phyloP scores from a whole-genome alignment of 352 stramenopile genomes.

The Globisporangium heterothallicum region DNA sequence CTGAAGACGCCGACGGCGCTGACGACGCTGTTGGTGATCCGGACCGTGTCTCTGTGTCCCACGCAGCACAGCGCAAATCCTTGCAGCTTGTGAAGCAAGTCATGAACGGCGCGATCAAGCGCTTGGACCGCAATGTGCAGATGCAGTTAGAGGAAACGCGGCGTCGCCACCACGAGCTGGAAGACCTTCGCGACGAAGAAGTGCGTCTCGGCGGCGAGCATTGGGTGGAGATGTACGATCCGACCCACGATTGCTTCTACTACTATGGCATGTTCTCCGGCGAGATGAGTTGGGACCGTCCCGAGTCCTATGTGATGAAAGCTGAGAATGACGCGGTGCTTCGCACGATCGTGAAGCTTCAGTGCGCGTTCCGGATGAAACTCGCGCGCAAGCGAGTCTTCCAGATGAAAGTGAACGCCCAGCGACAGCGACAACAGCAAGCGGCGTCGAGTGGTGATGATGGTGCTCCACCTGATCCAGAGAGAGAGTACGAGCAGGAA shows the following conservation, averaged over 20 bases:
- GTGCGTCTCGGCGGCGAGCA: conserved; percentile 23
- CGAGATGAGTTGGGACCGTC: conserved; percentile 38
- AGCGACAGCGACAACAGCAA: not conserved
- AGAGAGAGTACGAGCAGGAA: conserved; percentile 9
- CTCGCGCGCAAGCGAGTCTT: conserved; percentile 38
- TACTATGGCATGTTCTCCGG: conserved; percentile 41
- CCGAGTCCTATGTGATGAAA: conserved; percentile 25
- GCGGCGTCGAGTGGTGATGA: not conserved
- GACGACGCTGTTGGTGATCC: not conserved
- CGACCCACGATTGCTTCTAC: conserved; percentile 34
- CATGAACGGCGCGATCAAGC: conserved; percentile 15
- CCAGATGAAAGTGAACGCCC: conserved; percentile 17
- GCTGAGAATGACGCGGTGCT: conserved; percentile 36
- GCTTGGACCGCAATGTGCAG: conserved; percentile 21
- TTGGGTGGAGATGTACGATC: conserved; percentile 57
- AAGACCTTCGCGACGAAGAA: conserved; percentile 24
- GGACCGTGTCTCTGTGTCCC: not conserved
- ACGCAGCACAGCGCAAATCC: conserved; percentile 1
- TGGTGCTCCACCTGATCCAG: not conserved
- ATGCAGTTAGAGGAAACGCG: conserved; percentile 23
- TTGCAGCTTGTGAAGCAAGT: conserved; percentile 17
- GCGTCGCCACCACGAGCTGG: conserved; percentile 18
- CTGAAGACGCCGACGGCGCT: not conserved
- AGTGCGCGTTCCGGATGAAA: conserved; percentile 44
- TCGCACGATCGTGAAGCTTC: conserved; percentile 34